These are phyloP conservation scores for Phytophthora pinifolia DNA, from an alignment of 352 stramenopile genomes.

Conservation along the genomic window DNA sequence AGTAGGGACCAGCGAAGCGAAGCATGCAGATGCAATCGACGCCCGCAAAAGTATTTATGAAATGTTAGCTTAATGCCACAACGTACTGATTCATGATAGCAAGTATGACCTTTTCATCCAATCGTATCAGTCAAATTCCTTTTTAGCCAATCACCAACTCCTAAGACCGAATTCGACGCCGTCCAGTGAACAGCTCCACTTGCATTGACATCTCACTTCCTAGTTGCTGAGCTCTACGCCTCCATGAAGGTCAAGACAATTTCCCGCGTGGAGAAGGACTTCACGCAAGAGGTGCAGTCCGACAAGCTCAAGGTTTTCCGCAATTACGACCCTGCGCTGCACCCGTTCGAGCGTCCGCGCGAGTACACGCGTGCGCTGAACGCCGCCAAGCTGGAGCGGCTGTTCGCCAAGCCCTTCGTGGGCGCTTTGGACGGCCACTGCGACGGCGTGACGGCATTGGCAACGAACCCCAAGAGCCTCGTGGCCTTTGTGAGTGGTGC, in stretches of 20 bases:
- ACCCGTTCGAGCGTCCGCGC: conserved; percentile 92
- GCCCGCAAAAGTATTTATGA: conserved; percentile 28
- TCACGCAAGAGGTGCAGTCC: conserved; percentile 92
- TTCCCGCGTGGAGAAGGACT: conserved; percentile 93
- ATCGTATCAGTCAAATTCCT: conserved; percentile 1
- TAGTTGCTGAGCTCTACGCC: background rate
- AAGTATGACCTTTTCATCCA: conserved; percentile 15
- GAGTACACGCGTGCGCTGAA: conserved; percentile 97
- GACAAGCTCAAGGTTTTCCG: conserved; percentile 95
- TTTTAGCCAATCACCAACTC: conserved; percentile 11
- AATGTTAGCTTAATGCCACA: conserved; percentile 1
- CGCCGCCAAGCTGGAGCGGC: conserved; percentile 97
- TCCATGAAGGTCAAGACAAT: conserved; percentile 99
- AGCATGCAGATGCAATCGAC: no score
- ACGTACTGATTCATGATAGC: conserved; percentile 13
- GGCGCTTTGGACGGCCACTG: conserved; percentile 96
- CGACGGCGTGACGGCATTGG: conserved; percentile 95
- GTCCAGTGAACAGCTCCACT: conserved; percentile 35
- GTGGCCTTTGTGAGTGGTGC: conserved; percentile 86
- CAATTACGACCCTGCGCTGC: conserved; percentile 96
- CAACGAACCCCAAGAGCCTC: conserved; percentile 91
- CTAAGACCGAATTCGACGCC: conserved; percentile 13
- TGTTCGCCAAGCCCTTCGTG: conserved; percentile 99
- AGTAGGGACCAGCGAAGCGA: no score
- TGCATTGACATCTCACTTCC: conserved; percentile 13